These are phyloP conservation scores for Pythium myriotylum DNA, from an alignment of 352 stramenopile genomes.

Conservation along the genomic window DNA sequence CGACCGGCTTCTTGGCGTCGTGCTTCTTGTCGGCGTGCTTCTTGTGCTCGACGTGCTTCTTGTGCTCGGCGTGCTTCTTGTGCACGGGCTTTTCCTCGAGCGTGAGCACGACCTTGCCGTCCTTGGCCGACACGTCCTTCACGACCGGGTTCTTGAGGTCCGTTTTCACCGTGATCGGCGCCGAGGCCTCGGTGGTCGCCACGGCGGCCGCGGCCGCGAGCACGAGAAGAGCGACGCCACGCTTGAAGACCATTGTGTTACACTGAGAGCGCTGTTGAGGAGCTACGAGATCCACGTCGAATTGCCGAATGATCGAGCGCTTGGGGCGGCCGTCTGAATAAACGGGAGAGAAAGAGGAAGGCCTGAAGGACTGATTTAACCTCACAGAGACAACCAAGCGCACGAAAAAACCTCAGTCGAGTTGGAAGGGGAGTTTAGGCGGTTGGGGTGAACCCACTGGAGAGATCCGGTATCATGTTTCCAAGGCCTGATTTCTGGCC, in stretches of 20 bases:
- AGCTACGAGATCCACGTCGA: slow-evolving; percentile 26
- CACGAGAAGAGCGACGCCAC: slow-evolving; percentile 24
- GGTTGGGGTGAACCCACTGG: slow-evolving; percentile 10
- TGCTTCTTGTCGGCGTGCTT: slow-evolving; percentile 5
- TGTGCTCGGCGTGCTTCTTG: neutral
- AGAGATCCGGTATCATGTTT: slow-evolving; percentile 5
- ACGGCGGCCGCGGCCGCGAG: slow-evolving; percentile 16
- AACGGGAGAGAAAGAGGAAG: slow-evolving; percentile 8
- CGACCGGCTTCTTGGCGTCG: neutral
- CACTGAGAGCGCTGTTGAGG: neutral
- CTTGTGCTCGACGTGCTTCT: slow-evolving; percentile 4
- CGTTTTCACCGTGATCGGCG: slow-evolving; percentile 19
- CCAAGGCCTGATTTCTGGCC: slow-evolving; percentile 11
- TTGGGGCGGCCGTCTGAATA: neutral
- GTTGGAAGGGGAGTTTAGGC: neutral
- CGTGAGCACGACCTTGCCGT: no score
- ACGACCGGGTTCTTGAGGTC: slow-evolving; percentile 32
- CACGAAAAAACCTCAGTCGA: slow-evolving; percentile 12
- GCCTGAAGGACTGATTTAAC: slow-evolving; percentile 32
- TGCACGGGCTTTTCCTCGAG: no score
- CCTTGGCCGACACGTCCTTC: no score
- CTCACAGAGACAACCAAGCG: slow-evolving; percentile 12
- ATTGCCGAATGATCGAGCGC: slow-evolving; percentile 29
- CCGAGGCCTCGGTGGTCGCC: slow-evolving; percentile 12
- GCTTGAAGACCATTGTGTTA: slow-evolving; percentile 33